Base-by-base conservation (phyloP, 2,329 filamentous ascomycete genomes). In the Colletotrichum australisinense region DNA sequence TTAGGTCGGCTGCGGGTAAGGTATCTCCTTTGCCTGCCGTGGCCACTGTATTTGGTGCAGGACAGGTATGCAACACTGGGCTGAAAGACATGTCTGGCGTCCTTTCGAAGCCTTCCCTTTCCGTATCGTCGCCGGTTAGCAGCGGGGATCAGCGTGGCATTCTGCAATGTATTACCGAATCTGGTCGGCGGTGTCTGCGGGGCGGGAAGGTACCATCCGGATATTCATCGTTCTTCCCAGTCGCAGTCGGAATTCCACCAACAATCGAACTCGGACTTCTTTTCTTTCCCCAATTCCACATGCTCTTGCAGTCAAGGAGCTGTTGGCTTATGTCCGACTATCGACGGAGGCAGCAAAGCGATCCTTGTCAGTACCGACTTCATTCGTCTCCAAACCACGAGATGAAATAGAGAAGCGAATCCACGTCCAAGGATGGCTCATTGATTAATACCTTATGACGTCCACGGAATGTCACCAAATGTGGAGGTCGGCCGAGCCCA, bases 161-260 rank as follows among this genome's bases (percentile, higher is more conserved):
- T 67, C 32, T 42, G 53, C 32, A 12, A 35, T 35, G 32, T 56
- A 49, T 65, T 70, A 38, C 67, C 71, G 38, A 62, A 73, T 66
- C 22, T 57, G 42, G 71, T 30, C 28, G 38, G 38, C 67, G 62
- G 55, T 56, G 26, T 46, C 59, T 42, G 58, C 53, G 49, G 62
- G 57, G 32, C 42, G 28, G 60, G 46, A 71, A 60, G 55, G 71
- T 66, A 68, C 28, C 70, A 70, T 56, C 52, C 59, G 49, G 59
- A 42, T 19, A 19, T 19, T 42, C 38, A 19, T n/a, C n/a, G n/a
- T 38, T 56, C 64, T 7, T 30, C 35, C 67, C 42, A 59, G 55
- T 12, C 16, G 38, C 38, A 42, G 16, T 42, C 19, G 26, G 60
- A 63, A 53, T 69, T n/a, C 59, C 58, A 53, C 66, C 59, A 55